These are phyloP conservation scores for Abrus precatorius DNA, from an alignment of 306 rosid genomes.

Conservation along the genomic window DNA sequence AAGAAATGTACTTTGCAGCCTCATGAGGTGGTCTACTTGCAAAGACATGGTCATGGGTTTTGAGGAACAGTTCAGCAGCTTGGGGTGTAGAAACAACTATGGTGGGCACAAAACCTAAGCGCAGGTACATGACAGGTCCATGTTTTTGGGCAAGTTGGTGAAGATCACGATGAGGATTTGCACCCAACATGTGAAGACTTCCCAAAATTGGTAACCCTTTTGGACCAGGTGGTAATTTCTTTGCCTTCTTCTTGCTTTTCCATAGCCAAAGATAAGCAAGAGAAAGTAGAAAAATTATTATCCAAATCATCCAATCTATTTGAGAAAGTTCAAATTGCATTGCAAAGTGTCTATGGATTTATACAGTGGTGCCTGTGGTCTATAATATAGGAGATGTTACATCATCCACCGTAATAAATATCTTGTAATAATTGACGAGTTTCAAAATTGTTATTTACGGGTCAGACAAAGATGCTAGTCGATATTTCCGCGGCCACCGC, in stretches of 20 bases:
- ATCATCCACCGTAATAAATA: too few relatives aligned
- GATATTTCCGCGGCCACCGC: not conserved
- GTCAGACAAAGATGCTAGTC: not conserved
- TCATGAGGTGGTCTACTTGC: conserved; percentile 63
- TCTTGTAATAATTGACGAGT: too few relatives aligned
- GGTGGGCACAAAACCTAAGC: conserved; percentile 60
- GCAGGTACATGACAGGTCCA: conserved; percentile 70
- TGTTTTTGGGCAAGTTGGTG: conserved; percentile 59
- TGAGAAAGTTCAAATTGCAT: not conserved
- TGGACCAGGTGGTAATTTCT: conserved; percentile 74
- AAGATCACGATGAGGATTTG: conserved; percentile 60
- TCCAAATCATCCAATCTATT: conserved; percentile 52
- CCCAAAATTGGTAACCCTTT: conserved; percentile 71
- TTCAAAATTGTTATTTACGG: not conserved
- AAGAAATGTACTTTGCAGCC: conserved; percentile 55
- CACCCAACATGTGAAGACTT: conserved; percentile 62
- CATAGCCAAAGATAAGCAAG: conserved; percentile 51
- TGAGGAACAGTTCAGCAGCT: conserved; percentile 74
- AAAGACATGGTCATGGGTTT: conserved; percentile 65
- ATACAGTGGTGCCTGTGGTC: too few relatives aligned
- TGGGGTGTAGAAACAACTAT: conserved; percentile 73
- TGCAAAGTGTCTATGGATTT: not conserved
- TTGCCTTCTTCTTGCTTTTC: conserved; percentile 45
- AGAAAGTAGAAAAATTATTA: conserved; percentile 42
- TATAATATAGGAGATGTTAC: too few relatives aligned